phyloP scores from a whole-genome alignment of 1,139 yeast genomes.

The Pichia cactophila region DNA sequence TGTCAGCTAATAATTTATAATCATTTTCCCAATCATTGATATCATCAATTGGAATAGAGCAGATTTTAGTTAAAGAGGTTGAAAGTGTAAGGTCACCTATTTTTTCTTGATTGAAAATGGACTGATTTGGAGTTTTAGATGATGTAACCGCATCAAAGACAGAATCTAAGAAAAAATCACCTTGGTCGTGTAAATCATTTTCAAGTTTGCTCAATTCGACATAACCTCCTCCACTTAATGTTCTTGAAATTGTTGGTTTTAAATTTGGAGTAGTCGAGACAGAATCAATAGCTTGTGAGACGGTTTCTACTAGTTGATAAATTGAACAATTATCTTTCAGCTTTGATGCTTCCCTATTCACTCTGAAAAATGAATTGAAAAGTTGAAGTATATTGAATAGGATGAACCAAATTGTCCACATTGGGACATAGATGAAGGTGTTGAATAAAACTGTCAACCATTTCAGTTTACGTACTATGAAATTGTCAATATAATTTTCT shows the following conservation, averaged over 20 bases:
- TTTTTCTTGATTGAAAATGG: conserved; percentile 17
- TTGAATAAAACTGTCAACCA: conserved; percentile 41
- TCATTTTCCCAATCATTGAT: conserved; percentile 10
- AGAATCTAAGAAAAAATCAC: conserved; percentile 51
- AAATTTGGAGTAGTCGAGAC: conserved; percentile 10
- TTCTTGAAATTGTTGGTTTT: conserved; percentile 24
- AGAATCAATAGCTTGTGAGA: conserved; percentile 7
- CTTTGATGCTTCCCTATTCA: conserved; percentile 24
- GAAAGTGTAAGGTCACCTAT: conserved; percentile 17
- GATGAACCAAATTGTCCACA: conserved; percentile 45
- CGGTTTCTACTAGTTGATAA: conserved; percentile 13
- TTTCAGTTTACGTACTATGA: conserved; percentile 28
- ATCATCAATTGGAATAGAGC: conserved; percentile 19
- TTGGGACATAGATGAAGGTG: conserved; percentile 43
- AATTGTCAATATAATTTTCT: conserved; percentile 8
- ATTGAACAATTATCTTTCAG: conserved; percentile 16
- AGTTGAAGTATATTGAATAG: conserved; percentile 39
- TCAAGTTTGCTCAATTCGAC: conserved; percentile 27
- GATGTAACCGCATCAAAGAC: conserved; percentile 50
- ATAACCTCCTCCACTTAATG: conserved; percentile 28
- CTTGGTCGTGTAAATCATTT: conserved; percentile 41
- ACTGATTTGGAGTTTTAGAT: conserved; percentile 18
- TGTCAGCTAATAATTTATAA: conserved; percentile 3
- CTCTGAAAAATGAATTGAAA: conserved; percentile 29
- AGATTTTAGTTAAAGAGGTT: conserved; percentile 21